Conservation (phyloP, 1,284 basidiomycete genomes). For the Trametes sp. region DNA sequence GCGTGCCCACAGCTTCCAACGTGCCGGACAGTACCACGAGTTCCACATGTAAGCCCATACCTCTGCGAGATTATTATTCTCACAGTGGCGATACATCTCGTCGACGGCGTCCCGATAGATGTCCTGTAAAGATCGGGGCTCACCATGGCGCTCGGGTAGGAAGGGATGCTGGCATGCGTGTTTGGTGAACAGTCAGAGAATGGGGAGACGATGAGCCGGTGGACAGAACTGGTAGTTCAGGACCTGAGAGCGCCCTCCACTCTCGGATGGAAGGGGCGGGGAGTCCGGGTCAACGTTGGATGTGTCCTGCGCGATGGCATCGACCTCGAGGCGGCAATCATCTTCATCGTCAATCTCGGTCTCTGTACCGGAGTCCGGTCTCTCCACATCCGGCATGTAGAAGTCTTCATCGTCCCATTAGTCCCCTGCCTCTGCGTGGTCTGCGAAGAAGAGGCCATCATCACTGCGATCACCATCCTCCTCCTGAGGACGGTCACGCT, state of each 20-base stretch:
- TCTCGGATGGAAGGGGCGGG: too few relatives aligned
- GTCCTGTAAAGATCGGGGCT: neutral
- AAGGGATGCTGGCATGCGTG: neutral
- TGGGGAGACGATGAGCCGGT: neutral
- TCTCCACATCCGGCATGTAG: neutral
- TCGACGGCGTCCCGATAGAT: neutral
- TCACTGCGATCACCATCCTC: too few relatives aligned
- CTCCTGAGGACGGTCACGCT: too few relatives aligned
- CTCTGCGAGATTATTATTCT: neutral
- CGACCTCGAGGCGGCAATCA: neutral
- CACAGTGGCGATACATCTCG: neutral
- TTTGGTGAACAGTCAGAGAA: neutral
- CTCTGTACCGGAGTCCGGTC: neutral
- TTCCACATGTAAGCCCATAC: neutral
- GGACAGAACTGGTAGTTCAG: too few relatives aligned
- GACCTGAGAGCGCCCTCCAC: too few relatives aligned
- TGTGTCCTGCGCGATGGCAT: too few relatives aligned
- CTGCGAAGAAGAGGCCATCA: too few relatives aligned
- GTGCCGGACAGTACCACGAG: neutral
- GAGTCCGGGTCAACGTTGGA: too few relatives aligned
- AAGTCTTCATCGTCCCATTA: neutral
- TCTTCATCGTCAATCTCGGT: neutral
- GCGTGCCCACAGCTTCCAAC: neutral
- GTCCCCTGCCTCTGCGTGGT: too few relatives aligned
- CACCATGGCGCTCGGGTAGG: neutral